Conservation (phyloP, 306 rosid genomes). For the Calophaca sinica region DNA sequence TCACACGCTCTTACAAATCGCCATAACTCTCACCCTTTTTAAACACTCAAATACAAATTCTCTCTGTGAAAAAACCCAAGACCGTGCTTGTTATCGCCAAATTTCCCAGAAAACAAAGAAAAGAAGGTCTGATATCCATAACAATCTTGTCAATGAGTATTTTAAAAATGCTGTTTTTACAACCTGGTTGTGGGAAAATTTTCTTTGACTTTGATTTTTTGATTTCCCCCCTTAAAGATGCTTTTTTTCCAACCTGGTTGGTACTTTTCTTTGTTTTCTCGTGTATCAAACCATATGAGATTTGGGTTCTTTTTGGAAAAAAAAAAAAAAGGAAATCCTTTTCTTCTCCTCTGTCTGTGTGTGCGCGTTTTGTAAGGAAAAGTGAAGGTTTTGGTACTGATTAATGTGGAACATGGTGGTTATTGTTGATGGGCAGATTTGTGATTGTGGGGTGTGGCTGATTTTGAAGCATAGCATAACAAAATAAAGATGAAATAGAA, state of each 20-base stretch:
- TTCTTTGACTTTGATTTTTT: background rate
- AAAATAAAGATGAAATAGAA: constrained; percentile 26
- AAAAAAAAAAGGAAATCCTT: background rate
- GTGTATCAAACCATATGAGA: too few relatives aligned
- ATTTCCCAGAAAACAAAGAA: too few relatives aligned
- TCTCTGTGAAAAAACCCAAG: too few relatives aligned
- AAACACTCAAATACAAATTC: too few relatives aligned
- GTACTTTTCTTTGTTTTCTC: background rate
- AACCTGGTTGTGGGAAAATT: background rate
- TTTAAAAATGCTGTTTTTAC: too few relatives aligned
- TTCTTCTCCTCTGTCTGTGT: background rate
- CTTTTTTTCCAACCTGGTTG: background rate
- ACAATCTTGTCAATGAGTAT: too few relatives aligned
- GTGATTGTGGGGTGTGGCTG: constrained; percentile 32
- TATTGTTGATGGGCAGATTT: constrained; percentile 14
- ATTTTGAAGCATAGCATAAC: constrained; percentile 30
- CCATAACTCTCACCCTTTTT: too few relatives aligned
- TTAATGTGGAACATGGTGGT: constrained; percentile 40
- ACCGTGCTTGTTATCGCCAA: too few relatives aligned
- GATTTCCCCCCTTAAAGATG: too few relatives aligned
- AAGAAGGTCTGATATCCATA: too few relatives aligned
- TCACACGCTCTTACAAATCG: too few relatives aligned
- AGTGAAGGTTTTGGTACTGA: constrained; percentile 26
- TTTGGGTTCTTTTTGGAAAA: too few relatives aligned
- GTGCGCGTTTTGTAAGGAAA: background rate